phyloP scores from a whole-genome alignment of 164 flowering plant species.

The Annona cherimola region DNA sequence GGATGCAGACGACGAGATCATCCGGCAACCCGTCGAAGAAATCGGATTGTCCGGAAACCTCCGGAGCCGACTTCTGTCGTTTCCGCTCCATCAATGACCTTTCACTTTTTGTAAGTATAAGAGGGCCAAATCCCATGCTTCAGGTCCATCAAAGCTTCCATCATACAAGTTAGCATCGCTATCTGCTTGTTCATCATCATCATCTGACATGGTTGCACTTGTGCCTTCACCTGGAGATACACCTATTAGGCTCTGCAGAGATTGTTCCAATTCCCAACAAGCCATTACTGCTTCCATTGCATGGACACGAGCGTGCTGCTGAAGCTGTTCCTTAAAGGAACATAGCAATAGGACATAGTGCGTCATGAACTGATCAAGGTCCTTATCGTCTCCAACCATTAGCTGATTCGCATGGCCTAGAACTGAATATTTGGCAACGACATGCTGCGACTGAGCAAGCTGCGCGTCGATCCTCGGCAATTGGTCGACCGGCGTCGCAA shows the following conservation, averaged over 20 bases:
- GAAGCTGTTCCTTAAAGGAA: constrained; percentile 88
- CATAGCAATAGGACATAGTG: constrained; percentile 81
- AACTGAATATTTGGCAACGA: too few relatives aligned
- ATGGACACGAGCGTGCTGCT: constrained; percentile 89
- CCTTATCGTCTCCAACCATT: background rate
- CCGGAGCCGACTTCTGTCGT: constrained; percentile 20
- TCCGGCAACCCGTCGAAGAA: constrained; percentile 62
- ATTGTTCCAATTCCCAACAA: constrained; percentile 90
- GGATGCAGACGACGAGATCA: constrained; percentile 56
- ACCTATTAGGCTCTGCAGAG: constrained; percentile 76
- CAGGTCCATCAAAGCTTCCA: constrained; percentile 59
- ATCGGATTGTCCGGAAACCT: constrained; percentile 19
- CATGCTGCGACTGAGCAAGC: too few relatives aligned
- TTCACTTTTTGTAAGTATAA: constrained; percentile 70
- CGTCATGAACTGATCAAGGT: constrained; percentile 34
- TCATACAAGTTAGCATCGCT: constrained; percentile 65
- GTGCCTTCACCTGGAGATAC: constrained; percentile 85
- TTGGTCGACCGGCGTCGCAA: too few relatives aligned
- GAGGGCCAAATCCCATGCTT: constrained; percentile 82
- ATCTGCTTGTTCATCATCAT: constrained; percentile 68
- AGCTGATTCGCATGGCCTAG: too few relatives aligned
- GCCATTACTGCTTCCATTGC: constrained; percentile 99
- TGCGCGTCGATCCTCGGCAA: too few relatives aligned
- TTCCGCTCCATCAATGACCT: constrained; percentile 84
- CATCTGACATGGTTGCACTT: constrained; percentile 91